These are phyloP conservation scores for Dioscorea dumetorum DNA, from an alignment of 106 monocot species.

Conservation along the genomic window DNA sequence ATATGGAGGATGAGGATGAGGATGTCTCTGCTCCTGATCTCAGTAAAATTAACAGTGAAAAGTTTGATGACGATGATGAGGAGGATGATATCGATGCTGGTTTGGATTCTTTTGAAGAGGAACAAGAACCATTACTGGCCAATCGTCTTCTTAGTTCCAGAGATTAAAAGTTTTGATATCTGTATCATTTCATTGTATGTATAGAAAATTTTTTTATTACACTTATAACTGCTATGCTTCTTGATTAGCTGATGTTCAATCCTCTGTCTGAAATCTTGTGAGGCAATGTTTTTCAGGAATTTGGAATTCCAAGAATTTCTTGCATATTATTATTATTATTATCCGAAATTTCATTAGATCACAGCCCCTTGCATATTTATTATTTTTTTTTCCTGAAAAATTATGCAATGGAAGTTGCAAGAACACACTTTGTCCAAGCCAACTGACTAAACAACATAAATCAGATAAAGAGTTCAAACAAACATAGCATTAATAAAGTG, in stretches of 20 bases:
- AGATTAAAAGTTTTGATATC: conserved; percentile 2
- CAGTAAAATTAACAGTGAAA: too few species aligned
- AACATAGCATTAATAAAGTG: too few species aligned
- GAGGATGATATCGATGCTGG: conserved; percentile 26
- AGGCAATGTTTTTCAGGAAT: not conserved
- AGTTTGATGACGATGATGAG: conserved; percentile 14
- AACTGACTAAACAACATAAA: too few species aligned
- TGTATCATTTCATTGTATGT: not conserved
- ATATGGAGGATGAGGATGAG: conserved; percentile 8
- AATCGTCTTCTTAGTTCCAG: conserved; percentile 11
- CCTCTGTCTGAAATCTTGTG: not conserved
- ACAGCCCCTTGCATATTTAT: too few species aligned
- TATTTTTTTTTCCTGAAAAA: too few species aligned
- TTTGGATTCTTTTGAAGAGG: conserved; percentile 31
- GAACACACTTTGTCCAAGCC: too few species aligned
- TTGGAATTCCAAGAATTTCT: not conserved
- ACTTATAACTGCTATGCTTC: not conserved
- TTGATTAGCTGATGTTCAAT: not conserved
- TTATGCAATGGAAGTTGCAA: too few species aligned
- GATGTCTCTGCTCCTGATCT: too few species aligned
- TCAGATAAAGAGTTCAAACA: too few species aligned
- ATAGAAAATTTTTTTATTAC: not conserved
- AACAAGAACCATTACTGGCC: conserved; percentile 19
- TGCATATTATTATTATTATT: too few species aligned
- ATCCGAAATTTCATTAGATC: too few species aligned